These are phyloP conservation scores for Phaffia tasmanica DNA, from an alignment of 768 basidiomycete species.

Conservation along the genomic window DNA sequence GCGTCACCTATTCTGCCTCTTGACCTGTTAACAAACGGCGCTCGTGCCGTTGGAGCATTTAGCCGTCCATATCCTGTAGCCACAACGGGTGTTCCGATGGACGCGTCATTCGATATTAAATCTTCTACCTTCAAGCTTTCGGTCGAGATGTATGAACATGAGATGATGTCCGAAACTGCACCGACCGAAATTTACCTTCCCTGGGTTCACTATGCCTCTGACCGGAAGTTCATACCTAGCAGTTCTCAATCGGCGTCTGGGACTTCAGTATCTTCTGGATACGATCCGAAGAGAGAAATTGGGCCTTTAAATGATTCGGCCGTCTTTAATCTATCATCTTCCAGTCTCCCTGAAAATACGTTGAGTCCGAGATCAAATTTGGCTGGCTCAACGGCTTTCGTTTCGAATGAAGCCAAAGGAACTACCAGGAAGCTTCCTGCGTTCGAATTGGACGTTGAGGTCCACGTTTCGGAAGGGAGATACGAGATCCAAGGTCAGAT, in stretches of 20 bases:
- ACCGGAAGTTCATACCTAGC: slow-evolving; percentile 24
- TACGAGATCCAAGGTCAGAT: slow-evolving; percentile 27
- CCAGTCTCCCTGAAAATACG: not conserved
- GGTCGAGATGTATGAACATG: slow-evolving; percentile 53
- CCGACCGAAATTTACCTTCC: slow-evolving; percentile 90
- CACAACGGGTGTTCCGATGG: slow-evolving; percentile 55
- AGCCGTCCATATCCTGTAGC: slow-evolving; percentile 69
- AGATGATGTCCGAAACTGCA: slow-evolving; percentile 42
- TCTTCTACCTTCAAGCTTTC: slow-evolving; percentile 60
- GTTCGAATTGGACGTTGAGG: slow-evolving; percentile 40
- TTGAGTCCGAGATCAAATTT: not conserved
- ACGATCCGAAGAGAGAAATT: not conserved
- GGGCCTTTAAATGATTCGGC: not conserved
- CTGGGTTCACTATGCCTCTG: slow-evolving; percentile 70
- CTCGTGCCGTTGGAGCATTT: slow-evolving; percentile 74
- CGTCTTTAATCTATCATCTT: not conserved
- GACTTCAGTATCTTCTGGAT: not conserved
- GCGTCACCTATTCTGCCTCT: slow-evolving; percentile 23
- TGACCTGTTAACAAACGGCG: slow-evolving; percentile 66
- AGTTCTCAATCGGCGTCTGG: not conserved
- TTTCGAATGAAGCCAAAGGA: not conserved
- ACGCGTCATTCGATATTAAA: slow-evolving; percentile 64
- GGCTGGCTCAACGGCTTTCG: not conserved
- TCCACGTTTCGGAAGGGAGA: slow-evolving; percentile 32
- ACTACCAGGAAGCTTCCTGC: slow-evolving; percentile 10